Base-by-base conservation (phyloP, 1,284 basidiomycete genomes). In the Hymenochaete sp. region DNA sequence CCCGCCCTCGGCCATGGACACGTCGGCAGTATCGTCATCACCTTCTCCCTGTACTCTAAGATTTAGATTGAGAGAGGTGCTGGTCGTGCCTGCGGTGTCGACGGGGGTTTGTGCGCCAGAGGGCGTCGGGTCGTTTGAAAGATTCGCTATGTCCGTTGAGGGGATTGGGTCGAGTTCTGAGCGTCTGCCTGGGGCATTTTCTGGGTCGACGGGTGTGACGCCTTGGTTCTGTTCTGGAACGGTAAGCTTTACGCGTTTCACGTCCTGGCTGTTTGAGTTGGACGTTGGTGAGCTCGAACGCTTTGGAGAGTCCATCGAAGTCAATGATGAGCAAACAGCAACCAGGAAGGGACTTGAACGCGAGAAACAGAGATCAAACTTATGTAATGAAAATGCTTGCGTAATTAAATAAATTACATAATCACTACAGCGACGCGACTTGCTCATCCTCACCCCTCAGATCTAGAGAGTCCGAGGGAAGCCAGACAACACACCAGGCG, bases 131-230 rank as follows among this genome's bases (percentile, higher is more conserved):
- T 66, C 62, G 1, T 66, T 64, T 22, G 70, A 57, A 21, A 87
- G 62, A 63, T 87, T 87, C 41, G 72, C 81, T 55, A 87, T 73
- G 55, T 87, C 84, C 13, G 72, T 71, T 36, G 75, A 74, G 50
- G 73, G 70, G 41, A 87, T 70, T 44, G 83, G 83, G 54, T 87
- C 84, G 44, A 83, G 72, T 59, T 87, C 83, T 59, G 72, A 74
- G 51, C 80, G 79, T 62, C 86, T 87, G 55, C 83, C 83, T 0
- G 69, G 66, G 29, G 83, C 82, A 56, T 76, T 81, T 54, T 85
- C 81, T 11, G 77, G 79, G 61, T 86, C 82, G 4, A 87, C 81
- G 24, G 77, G 73, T 7, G 71, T 65, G 10, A 71, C 81, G 24
- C 79, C 80, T 56, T 83, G 77, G 44, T 71, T 71, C 56, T 75